These are phyloP conservation scores for Ceratobasidium theobromae DNA, from an alignment of 1,284 basidiomycete species.

Conservation along the genomic window DNA sequence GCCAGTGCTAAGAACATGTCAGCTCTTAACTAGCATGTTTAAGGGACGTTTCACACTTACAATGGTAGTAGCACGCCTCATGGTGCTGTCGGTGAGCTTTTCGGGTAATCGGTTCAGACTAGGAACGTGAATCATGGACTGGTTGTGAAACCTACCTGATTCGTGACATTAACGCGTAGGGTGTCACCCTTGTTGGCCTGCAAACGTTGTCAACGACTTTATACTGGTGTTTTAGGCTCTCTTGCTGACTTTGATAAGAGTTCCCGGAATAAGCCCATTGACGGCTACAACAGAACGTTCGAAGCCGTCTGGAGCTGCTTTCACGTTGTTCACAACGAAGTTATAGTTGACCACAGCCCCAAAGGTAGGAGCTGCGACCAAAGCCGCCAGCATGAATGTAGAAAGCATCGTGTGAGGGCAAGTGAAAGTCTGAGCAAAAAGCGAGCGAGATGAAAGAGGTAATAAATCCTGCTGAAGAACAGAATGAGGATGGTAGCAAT, in stretches of 20 bases:
- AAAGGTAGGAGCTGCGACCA: neutral
- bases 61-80: conserved; percentile 28
- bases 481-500: neutral
- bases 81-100: conserved; percentile 21
- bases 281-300: conserved; percentile 27
- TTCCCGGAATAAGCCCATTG: conserved; percentile 21
- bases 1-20: conserved; percentile 23
- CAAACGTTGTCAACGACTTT: neutral
- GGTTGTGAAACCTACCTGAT: neutral
- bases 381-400: neutral
- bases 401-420: neutral
- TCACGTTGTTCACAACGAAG: conserved; percentile 23
- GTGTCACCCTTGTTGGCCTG: conserved; percentile 27
- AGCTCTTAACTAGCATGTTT: no score
- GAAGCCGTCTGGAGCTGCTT: conserved; percentile 24
- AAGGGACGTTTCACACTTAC: neutral
- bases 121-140: neutral
- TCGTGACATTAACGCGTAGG: conserved; percentile 15
- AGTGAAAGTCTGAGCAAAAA: neutral
- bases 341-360: conserved; percentile 14
- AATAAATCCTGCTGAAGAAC: neutral
- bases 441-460: neutral
- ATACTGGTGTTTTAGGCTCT: neutral
- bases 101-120: neutral
- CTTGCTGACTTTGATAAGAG: conserved; percentile 11